Conservation (phyloP, 2,329 filamentous ascomycete species). For the Apiospora phragmitis region DNA sequence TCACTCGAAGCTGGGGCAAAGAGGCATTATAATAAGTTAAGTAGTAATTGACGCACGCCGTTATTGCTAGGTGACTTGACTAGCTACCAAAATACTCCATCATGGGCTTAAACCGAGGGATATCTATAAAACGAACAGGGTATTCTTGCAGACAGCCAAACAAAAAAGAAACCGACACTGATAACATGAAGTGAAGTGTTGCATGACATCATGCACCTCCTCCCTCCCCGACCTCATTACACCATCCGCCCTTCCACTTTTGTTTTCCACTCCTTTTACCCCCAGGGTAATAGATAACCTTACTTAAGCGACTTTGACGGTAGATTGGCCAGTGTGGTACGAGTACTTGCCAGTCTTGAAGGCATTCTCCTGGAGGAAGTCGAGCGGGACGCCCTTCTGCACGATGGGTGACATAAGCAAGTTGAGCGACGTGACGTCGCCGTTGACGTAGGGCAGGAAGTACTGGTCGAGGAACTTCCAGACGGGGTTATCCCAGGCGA, state of each 20-base stretch:
- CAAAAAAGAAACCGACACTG: neutral
- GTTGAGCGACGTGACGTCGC: conserved; percentile 15
- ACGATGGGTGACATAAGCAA: conserved; percentile 18
- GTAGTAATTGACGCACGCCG: neutral
- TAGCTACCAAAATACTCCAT: neutral
- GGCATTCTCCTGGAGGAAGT: conserved; percentile 16
- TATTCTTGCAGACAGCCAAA: conserved; percentile 4
- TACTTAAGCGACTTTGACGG: neutral
- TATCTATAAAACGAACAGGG: conserved; percentile 3
- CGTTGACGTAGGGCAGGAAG: conserved; percentile 16
- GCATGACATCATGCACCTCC: neutral
- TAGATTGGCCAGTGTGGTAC: conserved; percentile 4
- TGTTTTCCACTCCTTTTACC: neutral
- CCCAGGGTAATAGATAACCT: neutral
- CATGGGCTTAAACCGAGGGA: conserved; percentile 4
- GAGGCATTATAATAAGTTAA: neutral
- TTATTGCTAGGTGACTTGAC: neutral
- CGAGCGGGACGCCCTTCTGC: conserved; percentile 14
- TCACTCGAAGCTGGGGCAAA: neutral
- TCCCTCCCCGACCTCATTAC: neutral
- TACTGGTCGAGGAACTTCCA: conserved; percentile 19
- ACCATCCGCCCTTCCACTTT: neutral
- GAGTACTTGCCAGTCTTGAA: conserved; percentile 14
- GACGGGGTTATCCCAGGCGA: conserved; percentile 18
- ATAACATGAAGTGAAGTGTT: neutral